Conservation (phyloP, 73 alveolate genomes). For the Tetrahymena elliotti region DNA sequence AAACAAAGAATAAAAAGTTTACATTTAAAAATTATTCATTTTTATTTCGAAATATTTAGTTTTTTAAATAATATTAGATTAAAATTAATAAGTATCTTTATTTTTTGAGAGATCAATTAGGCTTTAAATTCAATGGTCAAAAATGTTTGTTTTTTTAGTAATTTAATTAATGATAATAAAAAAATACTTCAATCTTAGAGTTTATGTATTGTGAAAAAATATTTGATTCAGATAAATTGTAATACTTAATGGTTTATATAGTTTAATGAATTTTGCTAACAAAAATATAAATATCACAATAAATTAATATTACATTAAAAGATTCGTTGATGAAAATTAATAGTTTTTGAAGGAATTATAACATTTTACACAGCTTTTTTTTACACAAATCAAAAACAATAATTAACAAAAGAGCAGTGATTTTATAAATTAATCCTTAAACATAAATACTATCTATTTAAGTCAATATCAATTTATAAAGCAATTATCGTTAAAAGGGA, state of each 20-base stretch:
- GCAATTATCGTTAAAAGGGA: neutral
- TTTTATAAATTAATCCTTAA: neutral
- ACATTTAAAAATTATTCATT: too few relatives aligned
- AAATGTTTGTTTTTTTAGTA: neutral
- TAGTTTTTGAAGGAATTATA: neutral
- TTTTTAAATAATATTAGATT: too few relatives aligned
- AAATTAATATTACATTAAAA: neutral
- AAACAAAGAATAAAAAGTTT: too few relatives aligned
- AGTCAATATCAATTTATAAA: neutral
- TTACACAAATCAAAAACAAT: neutral
- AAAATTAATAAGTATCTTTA: neutral
- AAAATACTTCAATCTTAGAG: neutral
- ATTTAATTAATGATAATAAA: neutral
- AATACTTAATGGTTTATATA: neutral
- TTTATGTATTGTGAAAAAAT: neutral
- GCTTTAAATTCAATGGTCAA: neutral
- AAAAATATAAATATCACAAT: too few relatives aligned
- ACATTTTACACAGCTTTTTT: neutral
- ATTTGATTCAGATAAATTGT: too few relatives aligned
- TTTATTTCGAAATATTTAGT: neutral
- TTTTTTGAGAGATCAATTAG: neutral
- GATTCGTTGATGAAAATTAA: neutral
- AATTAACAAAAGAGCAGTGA: neutral
- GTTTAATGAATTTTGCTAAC: neutral
- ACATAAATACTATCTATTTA: neutral